phyloP scores from a whole-genome alignment of 176 grass and related monocot genomes.

The Oryza punctata region DNA sequence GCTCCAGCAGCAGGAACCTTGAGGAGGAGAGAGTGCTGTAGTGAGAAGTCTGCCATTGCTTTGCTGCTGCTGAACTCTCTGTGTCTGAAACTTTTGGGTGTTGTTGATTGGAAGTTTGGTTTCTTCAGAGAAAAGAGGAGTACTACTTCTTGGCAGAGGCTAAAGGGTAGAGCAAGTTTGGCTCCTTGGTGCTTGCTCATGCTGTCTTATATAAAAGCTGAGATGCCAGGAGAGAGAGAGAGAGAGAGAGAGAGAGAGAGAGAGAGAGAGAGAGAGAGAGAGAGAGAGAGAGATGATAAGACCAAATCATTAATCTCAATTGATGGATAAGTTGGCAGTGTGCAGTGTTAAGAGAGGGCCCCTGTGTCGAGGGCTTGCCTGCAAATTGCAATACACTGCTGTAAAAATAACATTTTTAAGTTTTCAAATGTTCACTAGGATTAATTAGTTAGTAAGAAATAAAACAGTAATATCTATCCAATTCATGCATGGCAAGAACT shows the following conservation, averaged over 20 bases:
- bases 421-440: background rate
- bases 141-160: constrained; percentile 7
- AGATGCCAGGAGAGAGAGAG: background rate
- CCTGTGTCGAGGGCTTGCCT: constrained; percentile 34
- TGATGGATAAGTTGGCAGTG: constrained; percentile 58
- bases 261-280: background rate
- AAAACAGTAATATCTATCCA: background rate
- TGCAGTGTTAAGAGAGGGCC: constrained; percentile 50
- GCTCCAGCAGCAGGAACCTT: constrained; percentile 23
- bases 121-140: constrained; percentile 22
- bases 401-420: constrained; percentile 3
- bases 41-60: constrained; percentile 55
- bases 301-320: constrained; percentile 61
- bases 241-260: background rate
- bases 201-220: constrained; percentile 58
- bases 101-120: constrained; percentile 24
- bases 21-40: constrained; percentile 45
- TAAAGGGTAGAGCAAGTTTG: constrained; percentile 14
- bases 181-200: constrained; percentile 39
- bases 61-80: background rate
- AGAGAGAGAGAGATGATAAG: constrained; percentile 41
- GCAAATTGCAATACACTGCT: background rate
- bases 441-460: background rate
- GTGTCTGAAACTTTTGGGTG: constrained; percentile 27
- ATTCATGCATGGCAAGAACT: background rate